phyloP scores from a whole-genome alignment of 345 rosid genomes.

The Ceriops zippeliana region DNA sequence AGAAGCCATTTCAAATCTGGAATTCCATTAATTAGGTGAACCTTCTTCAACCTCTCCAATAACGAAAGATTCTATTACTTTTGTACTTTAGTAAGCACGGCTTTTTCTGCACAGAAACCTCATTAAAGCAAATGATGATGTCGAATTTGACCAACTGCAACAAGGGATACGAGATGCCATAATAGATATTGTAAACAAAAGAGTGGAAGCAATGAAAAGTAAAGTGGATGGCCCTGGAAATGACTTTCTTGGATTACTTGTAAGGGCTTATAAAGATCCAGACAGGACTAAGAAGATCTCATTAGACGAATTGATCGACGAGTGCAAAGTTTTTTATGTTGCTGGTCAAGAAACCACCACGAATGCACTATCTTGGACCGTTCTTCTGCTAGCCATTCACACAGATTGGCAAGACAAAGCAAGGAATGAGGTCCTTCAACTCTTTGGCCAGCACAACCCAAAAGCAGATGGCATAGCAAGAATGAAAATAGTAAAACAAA shows the following conservation, averaged over 20 bases:
- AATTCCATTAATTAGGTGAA: conserved; percentile 33
- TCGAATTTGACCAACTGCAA: conserved; percentile 21
- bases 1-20: conserved; percentile 20
- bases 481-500: conserved; percentile 28
- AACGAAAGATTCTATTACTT: too few species aligned
- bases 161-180: conserved; percentile 5
- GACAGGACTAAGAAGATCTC: conserved; percentile 26
- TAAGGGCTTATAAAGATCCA: conserved; percentile 20
- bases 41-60: too few species aligned
- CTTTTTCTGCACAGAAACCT: conserved; percentile 20
- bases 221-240: conserved; percentile 11
- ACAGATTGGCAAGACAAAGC: conserved; percentile 46
- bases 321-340: conserved; percentile 42
- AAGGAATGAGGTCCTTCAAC: conserved; percentile 34
- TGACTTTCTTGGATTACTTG: conserved; percentile 33
- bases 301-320: conserved; percentile 32
- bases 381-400: conserved; percentile 33
- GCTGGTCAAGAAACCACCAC: conserved; percentile 31
- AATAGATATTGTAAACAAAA: conserved; percentile 23
- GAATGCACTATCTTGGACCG: conserved; percentile 24
- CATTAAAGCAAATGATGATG: conserved; percentile 24
- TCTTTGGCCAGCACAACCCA: conserved; percentile 34
- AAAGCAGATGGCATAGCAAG: conserved; percentile 26
- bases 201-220: conserved; percentile 14
- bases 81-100: background rate